These are phyloP conservation scores for Lathyrus aphaca DNA, from an alignment of 306 rosid genomes.

Conservation along the genomic window DNA sequence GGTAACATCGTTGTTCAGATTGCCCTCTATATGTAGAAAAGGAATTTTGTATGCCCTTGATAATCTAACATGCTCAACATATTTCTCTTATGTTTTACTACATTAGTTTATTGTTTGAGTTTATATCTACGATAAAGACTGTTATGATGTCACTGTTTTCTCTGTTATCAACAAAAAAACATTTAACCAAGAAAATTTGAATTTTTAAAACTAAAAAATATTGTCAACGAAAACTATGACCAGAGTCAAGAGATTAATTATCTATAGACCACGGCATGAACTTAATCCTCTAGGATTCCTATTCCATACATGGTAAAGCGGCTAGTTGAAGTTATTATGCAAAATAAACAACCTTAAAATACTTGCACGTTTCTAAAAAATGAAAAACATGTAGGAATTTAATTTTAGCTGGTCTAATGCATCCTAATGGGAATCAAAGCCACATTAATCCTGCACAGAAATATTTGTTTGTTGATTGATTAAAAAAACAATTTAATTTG, in stretches of 20 bases:
- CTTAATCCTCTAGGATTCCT: neutral
- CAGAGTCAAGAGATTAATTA: neutral
- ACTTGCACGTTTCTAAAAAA: neutral
- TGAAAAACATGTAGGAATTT: neutral
- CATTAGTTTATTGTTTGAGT: slow-evolving; percentile 2
- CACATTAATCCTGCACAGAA: neutral
- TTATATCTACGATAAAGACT: slow-evolving; percentile 2
- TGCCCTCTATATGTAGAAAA: slow-evolving; percentile 3
- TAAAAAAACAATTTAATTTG: neutral
- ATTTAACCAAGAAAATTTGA: neutral
- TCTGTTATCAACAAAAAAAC: neutral
- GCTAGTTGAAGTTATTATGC: neutral
- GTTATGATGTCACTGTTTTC: slow-evolving; percentile 16
- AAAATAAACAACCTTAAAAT: neutral
- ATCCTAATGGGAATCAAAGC: neutral
- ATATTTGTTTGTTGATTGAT: neutral
- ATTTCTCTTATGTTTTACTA: slow-evolving; percentile 1
- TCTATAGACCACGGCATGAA: neutral
- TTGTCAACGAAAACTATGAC: neutral
- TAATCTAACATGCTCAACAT: neutral
- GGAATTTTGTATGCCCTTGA: slow-evolving; percentile 24
- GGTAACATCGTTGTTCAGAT: slow-evolving; percentile 51
- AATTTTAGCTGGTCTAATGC: neutral
- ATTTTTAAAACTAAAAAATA: neutral
- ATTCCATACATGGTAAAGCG: neutral